A percentile compares a stretch with the other conserved stretches of the same genome.
These are phyloP conservation scores for Picea sitchensis DNA, from an alignment of 75 land plant genomes.

Conservation along the genomic window DNA sequence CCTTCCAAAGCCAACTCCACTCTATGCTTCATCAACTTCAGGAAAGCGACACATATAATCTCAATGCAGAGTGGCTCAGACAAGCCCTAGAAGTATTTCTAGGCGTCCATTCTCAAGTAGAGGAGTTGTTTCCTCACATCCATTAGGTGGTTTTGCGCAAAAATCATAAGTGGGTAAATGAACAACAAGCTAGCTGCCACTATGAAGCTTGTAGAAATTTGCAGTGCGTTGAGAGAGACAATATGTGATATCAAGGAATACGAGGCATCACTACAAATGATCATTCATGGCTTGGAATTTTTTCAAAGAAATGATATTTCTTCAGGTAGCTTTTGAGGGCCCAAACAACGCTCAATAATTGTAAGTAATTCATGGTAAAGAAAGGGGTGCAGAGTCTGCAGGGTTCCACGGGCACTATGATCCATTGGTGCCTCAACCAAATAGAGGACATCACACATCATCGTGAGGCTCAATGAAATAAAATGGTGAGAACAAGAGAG, in stretches of 20 bases:
- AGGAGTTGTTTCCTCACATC: conserved; percentile 15
- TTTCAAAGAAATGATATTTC: not conserved
- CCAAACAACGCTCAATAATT: not conserved
- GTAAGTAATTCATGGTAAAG: conserved; percentile 7
- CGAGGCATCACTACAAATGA: conserved; percentile 6
- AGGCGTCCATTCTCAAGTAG: conserved; percentile 10
- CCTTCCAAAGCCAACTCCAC: conserved; percentile 12
- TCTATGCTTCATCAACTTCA: conserved; percentile 7
- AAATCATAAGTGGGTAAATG: conserved; percentile 30
- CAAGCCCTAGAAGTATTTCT: conserved; percentile 12
- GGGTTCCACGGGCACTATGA: not conserved
- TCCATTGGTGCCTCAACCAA: too few species aligned
- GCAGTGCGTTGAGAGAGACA: conserved; percentile 17
- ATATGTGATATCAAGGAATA: conserved; percentile 17
- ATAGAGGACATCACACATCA: too few species aligned
- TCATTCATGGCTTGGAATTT: not conserved
- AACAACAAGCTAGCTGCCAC: conserved; percentile 29
- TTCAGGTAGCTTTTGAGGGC: conserved; percentile 14
- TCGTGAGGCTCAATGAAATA: too few species aligned
- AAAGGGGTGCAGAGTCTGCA: conserved; percentile 5
- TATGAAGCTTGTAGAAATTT: conserved; percentile 26
- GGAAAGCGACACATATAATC: not conserved
- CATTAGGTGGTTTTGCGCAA: not conserved
- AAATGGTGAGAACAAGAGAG: too few species aligned
- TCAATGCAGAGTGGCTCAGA: conserved; percentile 16